Base-by-base conservation (phyloP, 2,329 filamentous ascomycete genomes). In the Talaromyces sp. region DNA sequence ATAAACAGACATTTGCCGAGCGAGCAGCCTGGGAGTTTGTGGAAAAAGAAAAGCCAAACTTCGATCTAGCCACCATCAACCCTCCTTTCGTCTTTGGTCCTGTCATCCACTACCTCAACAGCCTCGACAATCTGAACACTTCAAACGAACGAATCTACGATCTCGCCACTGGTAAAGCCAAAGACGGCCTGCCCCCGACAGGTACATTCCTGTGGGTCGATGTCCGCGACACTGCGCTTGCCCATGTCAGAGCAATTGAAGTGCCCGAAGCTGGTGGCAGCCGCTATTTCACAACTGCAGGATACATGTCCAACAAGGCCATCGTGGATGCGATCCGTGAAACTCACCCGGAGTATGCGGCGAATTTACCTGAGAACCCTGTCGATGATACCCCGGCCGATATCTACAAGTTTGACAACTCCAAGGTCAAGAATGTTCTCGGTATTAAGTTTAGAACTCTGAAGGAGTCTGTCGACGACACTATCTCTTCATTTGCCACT, bases 121-220 rank as follows among this genome's bases (percentile, higher is more conserved):
- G 78, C 24, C 78, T 89, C 0, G 82, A 85, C n/a, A 77, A 77
- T 1, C 77, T 92, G 63, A 93, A 92, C 75, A 89, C 88, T 1
- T 90, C 87, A 14, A 92, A 91, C 71, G 81, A 86, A 65, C 83
- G 86, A 21, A 81, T 91, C 58, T 78, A 84, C 9, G 81, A 87
- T 62, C 75, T 89, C 56, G 80, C 88, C n/a, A 81, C 80, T 7
- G 89, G 89, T 19, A 82, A 84, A 62, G 82, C 78, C 70, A 86
- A 84, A 64, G 75, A 82, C 1, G 78, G 80, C 27, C 80, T 89
- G 10, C 78, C 82, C 0, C 79, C 84, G 0, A 88, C 85, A 0
- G 82, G 81, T 0, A 81, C 81, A 0, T 86, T 78, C 67, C 76
- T 86, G 1, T 89, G 84, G 77, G 83, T 87, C 2, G 69, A 80